Evolutionary conservation across 2,329 filamentous ascomycete species (phyloP), one percentile per base, ranked within the genome.

Genomic region (Colletotrichum incanum): DNA sequence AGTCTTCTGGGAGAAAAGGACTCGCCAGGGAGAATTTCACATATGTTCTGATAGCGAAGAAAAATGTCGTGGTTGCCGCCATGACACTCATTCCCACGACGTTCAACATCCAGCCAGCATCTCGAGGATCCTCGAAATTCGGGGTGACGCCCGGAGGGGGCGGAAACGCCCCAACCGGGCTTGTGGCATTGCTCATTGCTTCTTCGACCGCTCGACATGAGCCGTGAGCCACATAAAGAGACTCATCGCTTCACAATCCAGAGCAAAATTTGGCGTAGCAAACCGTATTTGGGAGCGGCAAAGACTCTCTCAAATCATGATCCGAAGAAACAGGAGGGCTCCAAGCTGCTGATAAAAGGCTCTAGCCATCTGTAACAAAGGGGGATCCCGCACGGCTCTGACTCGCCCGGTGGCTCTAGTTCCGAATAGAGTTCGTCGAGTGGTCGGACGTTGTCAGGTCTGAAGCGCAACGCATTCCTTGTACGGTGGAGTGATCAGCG

Each of bases 111-210:
- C 71, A 69, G 2, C 70, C 62, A 3, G 65, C 70, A 47, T 74
- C 74, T 23, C 60, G 39, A 26, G 76, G 77, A 43, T 76, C 41
- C 3, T 75, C 67, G 56, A 77, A 75, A 71, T 76, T 65, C 18
- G 75, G 74, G 6, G 59, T 73, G 23, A 75, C 72, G 47, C 76
- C 76, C 43, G 76, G 75, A 39, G 76, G 77, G 4, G 77, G 75
- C 23, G 76, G 75, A 11, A 74, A 62, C 8, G 72, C 71, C 37
- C 75, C 76, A 2, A 63, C 39, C 64, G 63, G 68, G 47, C 45
- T 37, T 31, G 69, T 64, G 39, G 52, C 45, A 54, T 72, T 58
- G 66, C 59, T 72, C 69, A 72, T 72, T 64, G 59, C 23, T 47
- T 64, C 59, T 18, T 41, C 23, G 45, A 39, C 60, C 45, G 69